Evolutionary conservation across 441 rosid genomes (phyloP).

Genomic region (Brassica hybrid): DNA sequence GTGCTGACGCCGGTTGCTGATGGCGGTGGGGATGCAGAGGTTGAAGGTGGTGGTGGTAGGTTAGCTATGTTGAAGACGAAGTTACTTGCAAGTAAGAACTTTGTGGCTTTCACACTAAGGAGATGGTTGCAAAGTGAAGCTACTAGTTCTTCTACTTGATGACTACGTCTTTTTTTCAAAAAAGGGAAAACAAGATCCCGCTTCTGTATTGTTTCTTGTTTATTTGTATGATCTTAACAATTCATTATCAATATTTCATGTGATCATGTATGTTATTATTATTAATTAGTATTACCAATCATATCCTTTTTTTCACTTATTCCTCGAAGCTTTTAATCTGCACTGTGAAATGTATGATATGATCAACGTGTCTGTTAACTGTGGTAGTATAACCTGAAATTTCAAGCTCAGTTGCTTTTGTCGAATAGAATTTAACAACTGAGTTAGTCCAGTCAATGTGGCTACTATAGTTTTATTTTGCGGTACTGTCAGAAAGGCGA

Average conservation of each 20-base stretch:
- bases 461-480: no score
- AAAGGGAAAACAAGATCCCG: not conserved
- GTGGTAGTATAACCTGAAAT: not conserved
- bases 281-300: not conserved
- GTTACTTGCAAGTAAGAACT: conserved; percentile 57
- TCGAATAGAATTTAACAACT: no score
- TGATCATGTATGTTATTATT: not conserved
- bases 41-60: no score
- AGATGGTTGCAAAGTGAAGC: conserved; percentile 59
- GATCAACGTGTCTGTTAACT: not conserved
- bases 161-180: not conserved
- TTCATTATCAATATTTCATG: not conserved
- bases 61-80: conserved; percentile 55
- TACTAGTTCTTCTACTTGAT: conserved; percentile 36
- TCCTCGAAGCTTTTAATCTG: not conserved
- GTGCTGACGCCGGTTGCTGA: conserved; percentile 15
- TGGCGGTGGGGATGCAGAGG: conserved; percentile 43
- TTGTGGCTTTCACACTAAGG: conserved; percentile 59
- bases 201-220: conserved; percentile 20
- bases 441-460: no score
- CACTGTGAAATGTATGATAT: not conserved
- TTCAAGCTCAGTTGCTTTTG: no score
- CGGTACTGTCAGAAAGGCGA: no score
- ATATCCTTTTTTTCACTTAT: not conserved
- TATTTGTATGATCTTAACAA: conserved; percentile 3